Conservation (phyloP, 257 asterid genomes). For the Capsicum pubescens region DNA sequence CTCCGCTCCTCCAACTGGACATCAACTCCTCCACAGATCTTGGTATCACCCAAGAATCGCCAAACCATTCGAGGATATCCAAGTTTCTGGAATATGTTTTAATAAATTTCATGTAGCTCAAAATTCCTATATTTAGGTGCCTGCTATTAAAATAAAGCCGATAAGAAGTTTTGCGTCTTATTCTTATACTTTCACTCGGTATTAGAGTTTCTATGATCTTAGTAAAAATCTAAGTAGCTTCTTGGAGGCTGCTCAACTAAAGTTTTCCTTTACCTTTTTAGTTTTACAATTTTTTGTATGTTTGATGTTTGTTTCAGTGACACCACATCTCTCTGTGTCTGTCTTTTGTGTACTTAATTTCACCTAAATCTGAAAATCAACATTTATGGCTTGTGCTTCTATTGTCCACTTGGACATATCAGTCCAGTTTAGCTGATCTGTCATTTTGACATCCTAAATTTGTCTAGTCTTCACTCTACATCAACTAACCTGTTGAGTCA, state of each 20-base stretch:
- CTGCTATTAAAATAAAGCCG: background rate
- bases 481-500: background rate
- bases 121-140: background rate
- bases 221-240: background rate
- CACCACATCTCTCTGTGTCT: background rate
- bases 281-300: background rate
- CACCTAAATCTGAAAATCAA: background rate
- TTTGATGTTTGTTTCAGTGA: background rate
- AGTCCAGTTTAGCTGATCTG: background rate
- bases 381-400: background rate
- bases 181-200: background rate
- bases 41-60: too few relatives aligned
- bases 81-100: background rate
- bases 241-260: conserved; percentile 9
- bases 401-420: background rate
- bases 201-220: background rate
- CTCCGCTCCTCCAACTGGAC: too few relatives aligned
- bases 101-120: background rate
- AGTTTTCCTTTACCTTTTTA: background rate
- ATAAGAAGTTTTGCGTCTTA: background rate
- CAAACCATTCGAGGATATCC: too few relatives aligned
- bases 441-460: background rate
- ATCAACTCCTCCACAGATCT: too few relatives aligned
- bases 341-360: background rate
- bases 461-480: conserved; percentile 5